phyloP scores from a whole-genome alignment of 768 basidiomycete species.

The Russula abietina region DNA sequence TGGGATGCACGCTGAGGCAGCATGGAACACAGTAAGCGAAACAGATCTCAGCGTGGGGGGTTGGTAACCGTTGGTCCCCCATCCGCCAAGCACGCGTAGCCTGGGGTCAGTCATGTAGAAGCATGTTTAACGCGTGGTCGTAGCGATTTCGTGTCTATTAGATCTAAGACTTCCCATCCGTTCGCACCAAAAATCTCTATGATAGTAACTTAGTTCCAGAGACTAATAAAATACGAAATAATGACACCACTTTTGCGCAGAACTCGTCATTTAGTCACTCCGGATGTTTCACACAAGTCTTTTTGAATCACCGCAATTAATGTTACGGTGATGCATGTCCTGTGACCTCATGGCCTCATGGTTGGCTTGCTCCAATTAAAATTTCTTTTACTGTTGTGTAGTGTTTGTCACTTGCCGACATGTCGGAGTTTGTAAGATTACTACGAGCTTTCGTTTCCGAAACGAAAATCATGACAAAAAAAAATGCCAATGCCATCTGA shows the following conservation, averaged over 20 bases:
- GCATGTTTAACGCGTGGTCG: not conserved
- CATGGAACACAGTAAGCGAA: constrained; percentile 1
- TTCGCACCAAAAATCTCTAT: not conserved
- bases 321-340: not conserved
- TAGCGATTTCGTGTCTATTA: not conserved
- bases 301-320: not conserved
- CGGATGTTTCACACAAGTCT: not conserved
- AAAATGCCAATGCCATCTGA: not conserved
- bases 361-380: no score
- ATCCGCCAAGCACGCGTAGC: not conserved
- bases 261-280: not conserved
- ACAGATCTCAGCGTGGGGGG: not conserved
- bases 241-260: not conserved
- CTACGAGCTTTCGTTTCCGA: no score
- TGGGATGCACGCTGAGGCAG: constrained; percentile 12
- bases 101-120: not conserved
- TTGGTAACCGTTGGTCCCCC: not conserved
- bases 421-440: not conserved
- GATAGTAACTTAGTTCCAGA: not conserved
- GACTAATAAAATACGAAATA: not conserved
- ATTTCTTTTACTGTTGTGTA: no score
- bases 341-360: no score
- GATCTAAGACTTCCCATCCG: not conserved
- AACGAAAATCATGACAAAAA: not conserved
- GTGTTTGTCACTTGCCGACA: not conserved